phyloP scores from a whole-genome alignment of 495 filamentous ascomycete genomes.

The Annulohypoxylon maeteangense region DNA sequence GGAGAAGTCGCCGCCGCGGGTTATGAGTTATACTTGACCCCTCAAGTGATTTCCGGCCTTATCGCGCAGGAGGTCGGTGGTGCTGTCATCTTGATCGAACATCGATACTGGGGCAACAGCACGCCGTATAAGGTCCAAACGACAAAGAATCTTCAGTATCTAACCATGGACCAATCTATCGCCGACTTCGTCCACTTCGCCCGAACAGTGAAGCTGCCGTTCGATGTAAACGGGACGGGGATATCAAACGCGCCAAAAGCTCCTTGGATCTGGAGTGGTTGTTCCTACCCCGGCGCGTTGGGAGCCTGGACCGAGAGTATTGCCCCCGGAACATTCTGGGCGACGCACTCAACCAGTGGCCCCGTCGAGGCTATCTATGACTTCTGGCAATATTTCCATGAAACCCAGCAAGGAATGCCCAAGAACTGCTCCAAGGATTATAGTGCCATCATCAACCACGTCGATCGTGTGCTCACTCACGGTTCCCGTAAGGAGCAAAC shows the following conservation, averaged over 20 bases:
- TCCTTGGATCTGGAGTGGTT: constrained; percentile 71
- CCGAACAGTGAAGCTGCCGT: constrained; percentile 63
- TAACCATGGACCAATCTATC: constrained; percentile 68
- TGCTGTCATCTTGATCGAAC: constrained; percentile 66
- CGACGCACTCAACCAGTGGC: constrained; percentile 69
- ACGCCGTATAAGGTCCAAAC: constrained; percentile 65
- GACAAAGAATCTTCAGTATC: constrained; percentile 65
- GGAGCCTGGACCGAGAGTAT: constrained; percentile 66
- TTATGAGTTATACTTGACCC: constrained; percentile 64
- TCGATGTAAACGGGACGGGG: constrained; percentile 59
- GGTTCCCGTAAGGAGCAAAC: constrained; percentile 55
- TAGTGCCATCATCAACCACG: constrained; percentile 62
- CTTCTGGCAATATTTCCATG: constrained; percentile 72
- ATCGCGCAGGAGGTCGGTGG: constrained; percentile 64
- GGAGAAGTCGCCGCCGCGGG: constrained; percentile 62
- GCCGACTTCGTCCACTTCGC: constrained; percentile 70
- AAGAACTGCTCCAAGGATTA: constrained; percentile 71
- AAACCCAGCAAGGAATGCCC: constrained; percentile 67
- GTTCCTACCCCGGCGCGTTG: constrained; percentile 71
- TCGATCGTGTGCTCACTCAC: constrained; percentile 58
- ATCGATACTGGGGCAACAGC: constrained; percentile 63
- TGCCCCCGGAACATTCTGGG: constrained; percentile 71
- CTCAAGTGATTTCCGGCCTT: constrained; percentile 58
- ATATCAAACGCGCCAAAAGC: constrained; percentile 62
- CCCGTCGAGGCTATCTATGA: constrained; percentile 69